These are phyloP conservation scores for Cryphonectria radicalis DNA, from an alignment of 2,329 filamentous ascomycete genomes.

Conservation along the genomic window DNA sequence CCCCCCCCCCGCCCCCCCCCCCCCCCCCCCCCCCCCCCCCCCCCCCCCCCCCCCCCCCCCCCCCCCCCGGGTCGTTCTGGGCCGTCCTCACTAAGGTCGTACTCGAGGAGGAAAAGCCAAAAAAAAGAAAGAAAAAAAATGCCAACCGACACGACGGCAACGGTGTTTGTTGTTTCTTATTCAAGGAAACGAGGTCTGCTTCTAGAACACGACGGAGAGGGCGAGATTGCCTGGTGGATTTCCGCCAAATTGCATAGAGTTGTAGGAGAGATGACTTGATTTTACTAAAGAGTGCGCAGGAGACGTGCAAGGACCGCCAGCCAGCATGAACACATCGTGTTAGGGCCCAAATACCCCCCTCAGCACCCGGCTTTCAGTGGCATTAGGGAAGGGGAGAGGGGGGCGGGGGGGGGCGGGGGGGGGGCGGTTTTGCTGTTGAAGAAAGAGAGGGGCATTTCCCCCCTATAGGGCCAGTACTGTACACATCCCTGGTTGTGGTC, in stretches of 20 bases:
- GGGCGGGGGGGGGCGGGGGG: too few relatives aligned
- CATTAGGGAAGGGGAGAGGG: not conserved
- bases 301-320: not conserved
- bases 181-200: slow-evolving; percentile 12
- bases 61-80: not conserved
- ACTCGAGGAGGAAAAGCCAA: not conserved
- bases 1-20: too few relatives aligned
- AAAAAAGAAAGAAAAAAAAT: not conserved
- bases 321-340: slow-evolving; percentile 6
- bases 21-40: too few relatives aligned
- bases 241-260: slow-evolving; percentile 28
- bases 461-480: not conserved
- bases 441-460: not conserved
- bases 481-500: not conserved
- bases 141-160: slow-evolving; percentile 6
- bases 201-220: slow-evolving; percentile 25
- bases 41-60: too few relatives aligned
- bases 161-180: slow-evolving; percentile 14
- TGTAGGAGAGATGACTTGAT: slow-evolving; percentile 26
- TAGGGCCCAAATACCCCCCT: not conserved
- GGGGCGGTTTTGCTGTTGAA: not conserved
- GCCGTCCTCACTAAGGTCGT: not conserved
- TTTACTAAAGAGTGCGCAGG: not conserved
- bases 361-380: not conserved
- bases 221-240: slow-evolving; percentile 30